Conservation (phyloP, 108 stramenopile genomes). For the Mayamaea pseudoterrestris region DNA sequence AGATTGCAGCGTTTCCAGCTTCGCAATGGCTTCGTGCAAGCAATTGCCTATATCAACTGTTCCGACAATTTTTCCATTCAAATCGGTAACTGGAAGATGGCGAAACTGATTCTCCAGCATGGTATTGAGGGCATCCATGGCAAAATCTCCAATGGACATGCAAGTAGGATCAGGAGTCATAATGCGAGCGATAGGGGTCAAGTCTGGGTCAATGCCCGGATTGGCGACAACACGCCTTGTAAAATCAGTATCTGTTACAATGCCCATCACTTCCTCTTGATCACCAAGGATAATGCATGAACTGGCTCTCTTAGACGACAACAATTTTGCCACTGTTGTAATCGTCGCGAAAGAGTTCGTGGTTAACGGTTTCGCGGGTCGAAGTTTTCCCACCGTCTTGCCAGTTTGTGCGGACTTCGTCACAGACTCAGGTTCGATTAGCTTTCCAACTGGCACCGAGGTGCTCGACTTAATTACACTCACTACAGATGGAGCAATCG, state of each 20-base stretch:
- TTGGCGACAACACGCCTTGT: slow-evolving; percentile 66
- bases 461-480: no score
- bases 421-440: not conserved
- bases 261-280: slow-evolving; percentile 55
- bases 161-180: slow-evolving; percentile 86
- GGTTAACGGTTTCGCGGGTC: slow-evolving; percentile 65
- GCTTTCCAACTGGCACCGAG: no score
- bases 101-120: slow-evolving; percentile 92
- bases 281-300: slow-evolving; percentile 44
- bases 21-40: slow-evolving; percentile 83
- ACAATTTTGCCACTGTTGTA: slow-evolving; percentile 32
- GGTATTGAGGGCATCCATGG: slow-evolving; percentile 78
- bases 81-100: slow-evolving; percentile 85
- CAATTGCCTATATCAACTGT: slow-evolving; percentile 90
- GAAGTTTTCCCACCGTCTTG: slow-evolving; percentile 50
- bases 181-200: slow-evolving; percentile 41
- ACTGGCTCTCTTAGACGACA: slow-evolving; percentile 49
- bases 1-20: slow-evolving; percentile 52
- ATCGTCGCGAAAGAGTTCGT: slow-evolving; percentile 26
- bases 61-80: slow-evolving; percentile 68
- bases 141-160: slow-evolving; percentile 64
- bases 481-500: no score
- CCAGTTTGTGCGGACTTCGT: not conserved
- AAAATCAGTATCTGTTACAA: slow-evolving; percentile 75
- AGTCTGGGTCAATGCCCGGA: slow-evolving; percentile 39